phyloP scores from a whole-genome alignment of 2,329 filamentous ascomycete species.

The Aspergillus glaucus region DNA sequence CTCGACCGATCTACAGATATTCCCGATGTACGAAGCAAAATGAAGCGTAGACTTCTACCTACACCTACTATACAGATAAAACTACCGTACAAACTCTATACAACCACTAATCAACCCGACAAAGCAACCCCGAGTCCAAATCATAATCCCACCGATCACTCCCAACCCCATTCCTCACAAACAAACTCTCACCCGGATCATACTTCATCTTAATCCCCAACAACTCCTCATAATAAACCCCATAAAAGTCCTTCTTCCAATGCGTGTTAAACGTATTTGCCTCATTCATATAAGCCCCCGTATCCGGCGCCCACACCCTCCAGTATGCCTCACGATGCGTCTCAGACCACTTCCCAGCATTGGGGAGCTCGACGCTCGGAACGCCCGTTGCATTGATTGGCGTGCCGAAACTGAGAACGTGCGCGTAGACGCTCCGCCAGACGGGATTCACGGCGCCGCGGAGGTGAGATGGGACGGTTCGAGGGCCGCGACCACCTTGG shows the following conservation, averaged over 20 bases:
- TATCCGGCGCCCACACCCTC: constrained; percentile 18
- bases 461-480: constrained; percentile 1
- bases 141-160: constrained; percentile 18
- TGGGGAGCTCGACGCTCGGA: background rate
- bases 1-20: background rate
- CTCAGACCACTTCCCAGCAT: constrained; percentile 7
- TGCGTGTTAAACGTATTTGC: constrained; percentile 10
- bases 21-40: background rate
- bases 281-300: constrained; percentile 22
- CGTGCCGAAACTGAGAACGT: constrained; percentile 22
- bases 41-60: background rate
- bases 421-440: constrained; percentile 30
- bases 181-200: constrained; percentile 18
- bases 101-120: constrained; percentile 3
- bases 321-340: constrained; percentile 14
- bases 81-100: too few relatives aligned
- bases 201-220: constrained; percentile 21
- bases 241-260: constrained; percentile 21
- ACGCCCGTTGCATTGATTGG: constrained; percentile 6
- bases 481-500: constrained; percentile 13
- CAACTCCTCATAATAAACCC: constrained; percentile 20
- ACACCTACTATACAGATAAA: background rate
- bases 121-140: constrained; percentile 12
- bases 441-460: constrained; percentile 18
- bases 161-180: constrained; percentile 10